These are phyloP conservation scores for Cardiosporidium cionae DNA, from an alignment of 169 alveolate genomes.

Conservation along the genomic window DNA sequence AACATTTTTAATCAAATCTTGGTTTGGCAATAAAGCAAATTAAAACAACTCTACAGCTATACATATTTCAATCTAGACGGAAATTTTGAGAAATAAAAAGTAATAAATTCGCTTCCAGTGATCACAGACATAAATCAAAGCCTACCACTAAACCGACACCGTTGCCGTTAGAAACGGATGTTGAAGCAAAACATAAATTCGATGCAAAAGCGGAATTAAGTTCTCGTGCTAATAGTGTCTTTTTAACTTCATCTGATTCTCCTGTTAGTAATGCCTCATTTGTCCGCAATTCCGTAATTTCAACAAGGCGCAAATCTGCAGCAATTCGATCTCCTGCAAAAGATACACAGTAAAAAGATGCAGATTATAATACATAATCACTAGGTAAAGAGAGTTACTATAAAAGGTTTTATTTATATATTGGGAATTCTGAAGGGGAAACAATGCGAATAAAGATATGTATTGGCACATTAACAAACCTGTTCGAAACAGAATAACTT, in stretches of 20 bases:
- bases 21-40: too few species aligned
- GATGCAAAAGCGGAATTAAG: slow-evolving; percentile 63
- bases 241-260: slow-evolving; percentile 66
- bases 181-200: slow-evolving; percentile 84
- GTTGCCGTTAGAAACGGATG: slow-evolving; percentile 81
- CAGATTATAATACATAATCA: slow-evolving; percentile 65
- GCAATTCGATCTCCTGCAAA: slow-evolving; percentile 90
- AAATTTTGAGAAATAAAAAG: too few species aligned
- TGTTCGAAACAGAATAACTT: slow-evolving; percentile 70
- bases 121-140: slow-evolving; percentile 58
- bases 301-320: slow-evolving; percentile 83
- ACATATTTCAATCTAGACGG: too few species aligned
- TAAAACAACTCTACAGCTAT: too few species aligned
- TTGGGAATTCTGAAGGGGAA: too few species aligned
- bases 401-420: too few species aligned
- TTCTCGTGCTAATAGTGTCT: slow-evolving; percentile 55
- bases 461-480: too few species aligned
- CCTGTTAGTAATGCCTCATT: slow-evolving; percentile 89
- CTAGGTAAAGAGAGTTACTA: too few species aligned
- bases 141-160: slow-evolving; percentile 82
- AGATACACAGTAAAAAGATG: too few species aligned
- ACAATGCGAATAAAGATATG: slow-evolving; percentile 87
- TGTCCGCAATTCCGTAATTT: slow-evolving; percentile 77
- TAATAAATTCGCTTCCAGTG: too few species aligned
- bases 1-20: too few species aligned